phyloP scores from a whole-genome alignment of 805 yeast species.

The Saturnispora ahearnii region DNA sequence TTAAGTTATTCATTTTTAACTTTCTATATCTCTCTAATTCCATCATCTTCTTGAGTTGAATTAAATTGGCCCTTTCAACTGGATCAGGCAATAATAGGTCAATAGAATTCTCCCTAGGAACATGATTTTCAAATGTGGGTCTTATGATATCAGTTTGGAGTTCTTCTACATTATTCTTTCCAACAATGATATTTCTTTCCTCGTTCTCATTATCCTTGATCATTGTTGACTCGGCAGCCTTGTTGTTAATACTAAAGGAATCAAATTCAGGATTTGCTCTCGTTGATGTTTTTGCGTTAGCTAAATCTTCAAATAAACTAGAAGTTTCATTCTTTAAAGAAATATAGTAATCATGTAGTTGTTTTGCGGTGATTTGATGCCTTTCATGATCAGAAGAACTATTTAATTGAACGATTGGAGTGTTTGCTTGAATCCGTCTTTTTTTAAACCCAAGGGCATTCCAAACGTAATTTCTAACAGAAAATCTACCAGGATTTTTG shows the following conservation, averaged over 20 bases:
- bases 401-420: neutral
- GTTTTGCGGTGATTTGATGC: constrained; percentile 20
- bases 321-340: constrained; percentile 20
- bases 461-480: constrained; percentile 1
- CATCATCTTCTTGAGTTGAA: constrained; percentile 29
- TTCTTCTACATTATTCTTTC: neutral
- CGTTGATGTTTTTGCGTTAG: neutral
- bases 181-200: neutral
- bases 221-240: constrained; percentile 14
- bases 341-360: constrained; percentile 22
- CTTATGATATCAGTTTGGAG: constrained; percentile 1
- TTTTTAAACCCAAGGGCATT: constrained; percentile 1
- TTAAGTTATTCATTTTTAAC: constrained; percentile 37
- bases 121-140: neutral
- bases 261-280: constrained; percentile 12
- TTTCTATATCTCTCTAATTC: constrained; percentile 38
- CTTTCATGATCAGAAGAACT: neutral
- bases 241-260: constrained; percentile 21
- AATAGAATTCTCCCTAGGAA: constrained; percentile 12
- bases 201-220: constrained; percentile 4
- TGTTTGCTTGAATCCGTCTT: neutral
- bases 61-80: constrained; percentile 25
- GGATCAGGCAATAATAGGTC: constrained; percentile 19
- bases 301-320: constrained; percentile 14
- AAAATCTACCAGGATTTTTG: neutral